phyloP scores from a whole-genome alignment of 441 rosid genomes.

The Populus hybrid region DNA sequence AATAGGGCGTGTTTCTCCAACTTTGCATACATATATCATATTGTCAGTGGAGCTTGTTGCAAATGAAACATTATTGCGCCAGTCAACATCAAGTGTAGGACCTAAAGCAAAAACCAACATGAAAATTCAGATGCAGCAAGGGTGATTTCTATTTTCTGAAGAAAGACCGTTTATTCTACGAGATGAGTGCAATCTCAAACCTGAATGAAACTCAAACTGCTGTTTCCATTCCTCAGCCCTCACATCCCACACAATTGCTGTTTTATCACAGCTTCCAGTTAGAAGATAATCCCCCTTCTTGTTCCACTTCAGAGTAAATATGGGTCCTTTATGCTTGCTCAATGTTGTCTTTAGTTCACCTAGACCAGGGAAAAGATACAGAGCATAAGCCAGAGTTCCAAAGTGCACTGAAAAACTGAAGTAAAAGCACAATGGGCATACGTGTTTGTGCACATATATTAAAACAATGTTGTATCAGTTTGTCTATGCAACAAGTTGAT shows the following conservation, averaged over 20 bases:
- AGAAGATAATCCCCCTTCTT: slow-evolving; percentile 98
- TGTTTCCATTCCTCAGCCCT: slow-evolving; percentile 93
- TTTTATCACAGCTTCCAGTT: slow-evolving; percentile 94
- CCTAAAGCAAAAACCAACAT: slow-evolving; percentile 39
- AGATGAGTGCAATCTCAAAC: slow-evolving; percentile 30
- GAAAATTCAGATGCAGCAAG: slow-evolving; percentile 1
- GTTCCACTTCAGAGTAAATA: slow-evolving; percentile 98
- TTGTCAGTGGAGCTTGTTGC: slow-evolving; percentile 95
- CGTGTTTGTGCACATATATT: no score
- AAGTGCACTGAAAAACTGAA: background rate
- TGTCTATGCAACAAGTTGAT: no score
- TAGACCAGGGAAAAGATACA: slow-evolving; percentile 25
- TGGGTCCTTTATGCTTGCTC: slow-evolving; percentile 93
- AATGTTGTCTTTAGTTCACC: slow-evolving; percentile 84
- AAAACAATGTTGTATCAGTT: no score
- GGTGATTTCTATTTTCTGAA: background rate
- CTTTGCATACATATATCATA: slow-evolving; percentile 94
- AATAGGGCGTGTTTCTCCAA: slow-evolving; percentile 76
- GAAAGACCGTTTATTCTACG: background rate
- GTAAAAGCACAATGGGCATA: background rate
- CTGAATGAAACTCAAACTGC: slow-evolving; percentile 93
- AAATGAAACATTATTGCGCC: slow-evolving; percentile 95
- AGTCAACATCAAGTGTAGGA: slow-evolving; percentile 98
- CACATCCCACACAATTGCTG: slow-evolving; percentile 98
- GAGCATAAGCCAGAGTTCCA: background rate